phyloP scores from a whole-genome alignment of 2,329 filamentous ascomycete genomes.

The Phialophora macrospora region DNA sequence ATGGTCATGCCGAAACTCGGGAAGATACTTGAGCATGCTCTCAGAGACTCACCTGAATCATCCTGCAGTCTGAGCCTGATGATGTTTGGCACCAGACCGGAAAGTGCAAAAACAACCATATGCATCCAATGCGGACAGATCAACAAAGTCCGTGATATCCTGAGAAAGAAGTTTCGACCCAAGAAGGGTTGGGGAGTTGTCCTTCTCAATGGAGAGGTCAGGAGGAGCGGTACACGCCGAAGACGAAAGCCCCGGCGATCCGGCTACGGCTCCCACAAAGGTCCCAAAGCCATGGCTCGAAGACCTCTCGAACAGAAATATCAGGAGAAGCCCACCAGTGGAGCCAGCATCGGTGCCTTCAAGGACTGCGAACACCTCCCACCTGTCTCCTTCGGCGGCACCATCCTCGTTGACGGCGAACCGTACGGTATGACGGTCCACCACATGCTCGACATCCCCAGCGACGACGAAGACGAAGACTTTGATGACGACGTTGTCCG shows the following conservation, averaged over 20 bases:
- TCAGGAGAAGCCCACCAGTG: constrained; percentile 78
- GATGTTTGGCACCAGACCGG: constrained; percentile 62
- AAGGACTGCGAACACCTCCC: constrained; percentile 83
- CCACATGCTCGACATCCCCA: constrained; percentile 80
- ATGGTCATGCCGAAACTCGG: constrained; percentile 63
- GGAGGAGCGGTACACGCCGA: constrained; percentile 54
- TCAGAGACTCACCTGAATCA: constrained; percentile 62
- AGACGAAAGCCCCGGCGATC: constrained; percentile 34
- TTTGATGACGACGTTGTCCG: constrained; percentile 47
- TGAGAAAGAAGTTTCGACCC: constrained; percentile 63
- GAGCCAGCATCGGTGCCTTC: constrained; percentile 92
- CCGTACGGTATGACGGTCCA: constrained; percentile 95
- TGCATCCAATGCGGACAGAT: constrained; percentile 62
- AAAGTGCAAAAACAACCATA: constrained; percentile 65
- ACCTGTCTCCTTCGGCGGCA: constrained; percentile 86
- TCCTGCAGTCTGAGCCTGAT: constrained; percentile 66
- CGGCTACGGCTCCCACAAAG: constrained; percentile 24
- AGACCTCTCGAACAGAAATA: constrained; percentile 68
- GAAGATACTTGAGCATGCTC: constrained; percentile 62
- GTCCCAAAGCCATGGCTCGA: constrained; percentile 22
- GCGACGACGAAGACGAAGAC: constrained; percentile 57
- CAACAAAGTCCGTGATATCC: constrained; percentile 61
- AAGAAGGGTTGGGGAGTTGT: constrained; percentile 63
- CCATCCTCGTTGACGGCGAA: constrained; percentile 81
- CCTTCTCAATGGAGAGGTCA: constrained; percentile 64